These are phyloP conservation scores for Nannochloris sp. DNA, from an alignment of 139 green algal species.

Conservation along the genomic window DNA sequence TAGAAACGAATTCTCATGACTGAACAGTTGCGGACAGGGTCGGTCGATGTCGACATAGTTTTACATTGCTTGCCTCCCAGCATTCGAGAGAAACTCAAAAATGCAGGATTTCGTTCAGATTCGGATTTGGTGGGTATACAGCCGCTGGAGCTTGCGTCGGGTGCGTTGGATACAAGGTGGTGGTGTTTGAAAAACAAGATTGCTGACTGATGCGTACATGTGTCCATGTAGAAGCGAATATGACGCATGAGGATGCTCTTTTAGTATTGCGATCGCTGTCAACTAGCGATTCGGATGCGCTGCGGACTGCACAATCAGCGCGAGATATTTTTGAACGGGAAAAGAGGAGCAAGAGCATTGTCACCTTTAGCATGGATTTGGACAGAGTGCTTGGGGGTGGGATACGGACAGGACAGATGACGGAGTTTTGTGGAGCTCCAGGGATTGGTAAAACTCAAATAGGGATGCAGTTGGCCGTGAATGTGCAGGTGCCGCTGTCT, in stretches of 20 bases:
- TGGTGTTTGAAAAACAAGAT: background rate
- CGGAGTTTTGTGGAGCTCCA: constrained; percentile 73
- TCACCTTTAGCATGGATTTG: constrained; percentile 46
- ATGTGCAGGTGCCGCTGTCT: constrained; percentile 52
- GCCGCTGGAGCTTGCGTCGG: constrained; percentile 28
- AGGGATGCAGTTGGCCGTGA: constrained; percentile 69
- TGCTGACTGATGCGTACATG: background rate
- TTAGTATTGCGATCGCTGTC: constrained; percentile 16
- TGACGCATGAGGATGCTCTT: constrained; percentile 30
- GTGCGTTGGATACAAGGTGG: background rate
- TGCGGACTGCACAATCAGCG: constrained; percentile 12
- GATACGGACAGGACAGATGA: constrained; percentile 47
- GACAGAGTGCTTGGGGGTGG: constrained; percentile 58
- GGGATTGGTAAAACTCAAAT: constrained; percentile 85
- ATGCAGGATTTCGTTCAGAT: constrained; percentile 26
- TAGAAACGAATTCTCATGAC: no score
- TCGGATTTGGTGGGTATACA: constrained; percentile 21
- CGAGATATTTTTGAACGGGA: constrained; percentile 8
- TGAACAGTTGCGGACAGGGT: background rate
- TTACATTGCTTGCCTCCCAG: constrained; percentile 20
- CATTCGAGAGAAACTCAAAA: constrained; percentile 26
- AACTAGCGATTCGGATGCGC: background rate
- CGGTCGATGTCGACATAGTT: constrained; percentile 10
- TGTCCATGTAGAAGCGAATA: constrained; percentile 13
- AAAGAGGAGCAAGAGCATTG: constrained; percentile 18